Evolutionary conservation across 257 asterid genomes (phyloP).

Genomic region (Nicotiana sylvestris): DNA sequence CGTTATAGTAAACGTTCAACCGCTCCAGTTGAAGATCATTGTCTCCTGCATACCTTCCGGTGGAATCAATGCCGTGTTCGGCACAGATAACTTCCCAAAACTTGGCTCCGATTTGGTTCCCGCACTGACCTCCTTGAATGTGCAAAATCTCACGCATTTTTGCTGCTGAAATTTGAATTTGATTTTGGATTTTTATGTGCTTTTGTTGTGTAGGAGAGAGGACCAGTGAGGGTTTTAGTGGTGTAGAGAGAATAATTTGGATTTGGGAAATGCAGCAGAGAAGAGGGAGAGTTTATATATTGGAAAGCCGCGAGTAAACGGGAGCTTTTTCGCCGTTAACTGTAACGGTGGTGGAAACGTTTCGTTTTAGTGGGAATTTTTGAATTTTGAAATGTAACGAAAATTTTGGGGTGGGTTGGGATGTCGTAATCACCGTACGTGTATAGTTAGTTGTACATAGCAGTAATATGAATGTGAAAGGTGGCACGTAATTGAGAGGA

Average conservation of each 20-base stretch:
- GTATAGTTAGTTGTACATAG: no score
- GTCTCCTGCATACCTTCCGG: conserved; percentile 13
- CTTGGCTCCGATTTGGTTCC: conserved; percentile 11
- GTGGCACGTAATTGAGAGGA: no score
- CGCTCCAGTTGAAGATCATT: conserved; percentile 11
- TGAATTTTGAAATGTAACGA: not conserved
- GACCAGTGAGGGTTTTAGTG: not conserved
- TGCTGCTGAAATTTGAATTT: not conserved
- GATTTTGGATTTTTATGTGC: not conserved
- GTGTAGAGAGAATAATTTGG: not conserved
- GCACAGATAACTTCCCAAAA: conserved; percentile 14
- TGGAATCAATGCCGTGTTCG: conserved; percentile 9
- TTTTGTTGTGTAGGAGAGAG: no score
- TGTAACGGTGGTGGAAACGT: not conserved
- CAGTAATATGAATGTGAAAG: no score
- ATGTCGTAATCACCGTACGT: not conserved
- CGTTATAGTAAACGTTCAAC: conserved; percentile 11
- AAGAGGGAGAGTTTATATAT: not conserved
- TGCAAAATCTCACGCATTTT: conserved; percentile 13
- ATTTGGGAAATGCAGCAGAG: not conserved
- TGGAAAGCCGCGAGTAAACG: not conserved
- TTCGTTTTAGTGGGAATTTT: not conserved
- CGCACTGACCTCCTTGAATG: conserved; percentile 12
- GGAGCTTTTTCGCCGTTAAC: not conserved
- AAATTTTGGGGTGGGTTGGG: not conserved